These are phyloP conservation scores for Euclidium syriacum DNA, from an alignment of 345 rosid species.

Conservation along the genomic window DNA sequence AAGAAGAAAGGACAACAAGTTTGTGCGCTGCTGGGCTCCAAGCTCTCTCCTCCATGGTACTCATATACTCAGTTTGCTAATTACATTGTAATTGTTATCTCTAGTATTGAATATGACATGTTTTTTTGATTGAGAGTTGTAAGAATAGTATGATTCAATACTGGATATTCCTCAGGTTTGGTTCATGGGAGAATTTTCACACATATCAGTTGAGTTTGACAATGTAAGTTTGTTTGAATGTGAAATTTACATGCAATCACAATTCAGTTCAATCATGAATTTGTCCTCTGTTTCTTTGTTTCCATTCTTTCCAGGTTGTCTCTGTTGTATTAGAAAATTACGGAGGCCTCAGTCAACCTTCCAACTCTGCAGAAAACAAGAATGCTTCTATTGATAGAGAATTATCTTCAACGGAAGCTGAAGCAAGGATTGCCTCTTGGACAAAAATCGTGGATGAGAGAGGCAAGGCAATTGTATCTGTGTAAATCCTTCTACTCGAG, in stretches of 20 bases:
- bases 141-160: background rate
- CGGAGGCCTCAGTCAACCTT: slow-evolving; percentile 29
- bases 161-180: slow-evolving; percentile 40
- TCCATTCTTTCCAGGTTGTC: slow-evolving; percentile 44
- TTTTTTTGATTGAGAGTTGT: background rate
- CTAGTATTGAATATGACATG: background rate
- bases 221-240: slow-evolving; percentile 40
- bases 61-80: background rate
- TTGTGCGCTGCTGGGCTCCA: slow-evolving; percentile 62
- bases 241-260: background rate
- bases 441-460: slow-evolving; percentile 54
- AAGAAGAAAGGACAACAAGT: slow-evolving; percentile 35
- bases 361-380: slow-evolving; percentile 15
- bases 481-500: slow-evolving; percentile 38
- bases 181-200: slow-evolving; percentile 81
- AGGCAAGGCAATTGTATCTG: slow-evolving; percentile 50
- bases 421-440: slow-evolving; percentile 52
- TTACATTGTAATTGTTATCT: background rate
- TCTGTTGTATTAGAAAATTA: slow-evolving; percentile 67
- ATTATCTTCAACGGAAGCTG: slow-evolving; percentile 30
- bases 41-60: slow-evolving; percentile 64
- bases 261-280: background rate
- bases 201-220: slow-evolving; percentile 61
- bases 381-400: slow-evolving; percentile 25
- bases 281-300: background rate